A percentile compares a stretch with the other conserved stretches of the same genome.
Evolutionary conservation across 257 asterid genomes (phyloP).

Genomic region (Jacaranda copaia): DNA sequence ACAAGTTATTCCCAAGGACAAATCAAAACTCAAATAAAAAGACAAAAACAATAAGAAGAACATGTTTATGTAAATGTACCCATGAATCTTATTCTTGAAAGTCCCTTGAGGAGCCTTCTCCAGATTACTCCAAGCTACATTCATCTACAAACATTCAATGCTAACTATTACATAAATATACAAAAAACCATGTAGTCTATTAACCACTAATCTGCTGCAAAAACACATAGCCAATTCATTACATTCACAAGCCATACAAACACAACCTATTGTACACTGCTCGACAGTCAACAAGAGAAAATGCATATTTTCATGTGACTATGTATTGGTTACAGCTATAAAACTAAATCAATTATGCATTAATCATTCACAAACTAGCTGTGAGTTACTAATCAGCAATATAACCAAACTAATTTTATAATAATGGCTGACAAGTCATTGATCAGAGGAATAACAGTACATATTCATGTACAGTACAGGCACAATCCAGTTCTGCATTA

Average conservation of each 20-base stretch:
- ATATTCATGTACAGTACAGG: not conserved
- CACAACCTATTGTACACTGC: not conserved
- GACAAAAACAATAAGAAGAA: slow-evolving; percentile 1
- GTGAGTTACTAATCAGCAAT: not conserved
- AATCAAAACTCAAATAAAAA: slow-evolving; percentile 24
- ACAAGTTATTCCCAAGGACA: slow-evolving; percentile 3
- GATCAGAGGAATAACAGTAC: not conserved
- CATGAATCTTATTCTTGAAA: slow-evolving; percentile 80
- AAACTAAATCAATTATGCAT: not conserved
- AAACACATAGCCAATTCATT: not conserved
- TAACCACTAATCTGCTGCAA: not conserved
- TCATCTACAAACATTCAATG: slow-evolving; percentile 70
- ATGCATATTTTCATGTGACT: not conserved
- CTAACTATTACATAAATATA: slow-evolving; percentile 31
- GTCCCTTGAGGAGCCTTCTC: slow-evolving; percentile 88
- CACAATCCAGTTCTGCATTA: slow-evolving; percentile 14
- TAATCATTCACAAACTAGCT: not conserved
- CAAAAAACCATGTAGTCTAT: slow-evolving; percentile 22
- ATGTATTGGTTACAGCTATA: not conserved
- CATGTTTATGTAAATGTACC: slow-evolving; percentile 53
- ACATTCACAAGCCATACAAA: slow-evolving; percentile 3
- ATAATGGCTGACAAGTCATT: not conserved
- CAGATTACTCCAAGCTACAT: slow-evolving; percentile 79
- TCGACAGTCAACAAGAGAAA: slow-evolving; percentile 17
- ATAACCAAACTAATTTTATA: not conserved